Base-by-base conservation (phyloP, 305 asterid species). In the Petunia hybrid region DNA sequence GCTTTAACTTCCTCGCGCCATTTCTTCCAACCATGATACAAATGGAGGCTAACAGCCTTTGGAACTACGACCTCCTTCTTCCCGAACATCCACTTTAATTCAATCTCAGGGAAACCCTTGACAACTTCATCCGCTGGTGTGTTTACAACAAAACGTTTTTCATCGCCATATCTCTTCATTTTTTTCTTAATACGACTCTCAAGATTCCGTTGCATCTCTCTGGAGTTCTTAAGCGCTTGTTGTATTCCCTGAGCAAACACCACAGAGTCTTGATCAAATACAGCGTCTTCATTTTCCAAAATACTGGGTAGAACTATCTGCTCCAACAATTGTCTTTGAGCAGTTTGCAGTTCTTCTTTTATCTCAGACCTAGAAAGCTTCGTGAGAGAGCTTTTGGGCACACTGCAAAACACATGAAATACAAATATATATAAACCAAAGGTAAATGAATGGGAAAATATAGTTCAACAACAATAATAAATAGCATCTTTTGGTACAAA, bases 81-180 rank as follows among this genome's bases (percentile, higher is more conserved):
- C 82, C 98, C 98, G 88, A 94, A 94, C 92, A 90, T 88, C 99
- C 98, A 94, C 89, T 96, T 94, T 80, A 87, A 89, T 89, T 94
- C 97, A 87, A 90, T 86, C 80, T 92, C 98, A 38, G 98, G 98
- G 87, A 86, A 92, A 65, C 98, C 98, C 86, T 94, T 93, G 69
- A 92, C 92, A 85, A 93, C 92, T 84, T 96, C 98, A 87, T 86
- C 89, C 6, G 83, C 88, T 31, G 98, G 96, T 63, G 98, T 90
- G 83, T 81, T 85, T 69, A 85, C 89, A 82, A 94, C 87, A 88
- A 86, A 89, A 64, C 91, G 90, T 74, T 89, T 93, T 87, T 92
- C 99, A 82, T 89, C 90, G 39, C 98, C 97, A 71, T 88, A 81
- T 81, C 88, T 92, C 85, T 84, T 92, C 99, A 94, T 87, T 73